Evolutionary conservation across 192 early-diverging fungal species (phyloP), one percentile per base, ranked within the genome.

Genomic region (Pilobolus umbonatus): DNA sequence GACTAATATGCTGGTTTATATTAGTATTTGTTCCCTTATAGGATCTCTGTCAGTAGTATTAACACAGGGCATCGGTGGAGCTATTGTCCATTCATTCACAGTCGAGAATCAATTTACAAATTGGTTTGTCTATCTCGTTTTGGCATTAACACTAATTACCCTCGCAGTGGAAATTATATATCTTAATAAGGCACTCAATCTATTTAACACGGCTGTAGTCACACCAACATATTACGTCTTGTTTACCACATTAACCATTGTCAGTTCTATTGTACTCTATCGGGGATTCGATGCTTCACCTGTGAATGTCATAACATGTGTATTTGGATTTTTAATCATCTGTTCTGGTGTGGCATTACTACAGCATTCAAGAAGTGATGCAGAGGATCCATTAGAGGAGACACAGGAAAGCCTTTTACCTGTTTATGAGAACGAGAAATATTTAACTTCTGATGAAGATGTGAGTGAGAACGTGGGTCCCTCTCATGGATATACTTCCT

Each of bases 141-240:
- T 86, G 15, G 64, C 78, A 7, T 81, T 89, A 11, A 89, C 94
- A 34, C 67, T 84, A n/a, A 67, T 83, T 9, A 91, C 90, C 48
- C 83, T 91, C 32, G 67, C 94, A 26, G 86, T 89, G 7, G 92
- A 96, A 75, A 92, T 94, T 80, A 94, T 94, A 71, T 96, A 94
- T 74, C 88, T 96, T 58, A 96, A 96, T 82, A 96, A 96, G 65
- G 91, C 94, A 19, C 76, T 96, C 45, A 91, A 92, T 60, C 64
- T 92, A 48, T 96, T 94, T 71, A 89, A 88, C 34, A 96, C 94
- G 25, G 91, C 91, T 48, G 62, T 89, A 53, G 88, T 91, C n/a
- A 89, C 84, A 25, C 84, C 87, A 55, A 90, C 93, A 55, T 96
- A 96, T 82, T 96, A 93, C 62, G 94, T 96, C 15, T 85, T 91